phyloP scores from a whole-genome alignment of 139 green algal genomes.

The Coccomyxa sp. region DNA sequence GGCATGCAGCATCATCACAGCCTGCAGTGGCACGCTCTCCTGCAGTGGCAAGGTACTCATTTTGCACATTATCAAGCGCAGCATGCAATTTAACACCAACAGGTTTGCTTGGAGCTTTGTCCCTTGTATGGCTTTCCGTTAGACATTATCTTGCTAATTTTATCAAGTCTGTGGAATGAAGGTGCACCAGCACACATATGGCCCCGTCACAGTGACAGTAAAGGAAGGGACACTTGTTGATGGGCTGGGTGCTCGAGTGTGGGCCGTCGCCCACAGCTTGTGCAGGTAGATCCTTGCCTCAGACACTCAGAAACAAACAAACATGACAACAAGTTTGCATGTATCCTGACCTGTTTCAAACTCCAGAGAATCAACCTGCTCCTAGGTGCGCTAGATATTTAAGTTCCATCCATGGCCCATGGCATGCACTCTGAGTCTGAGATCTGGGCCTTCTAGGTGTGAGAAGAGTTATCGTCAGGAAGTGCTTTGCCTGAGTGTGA shows the following conservation, averaged over 20 bases:
- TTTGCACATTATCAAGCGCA: not conserved
- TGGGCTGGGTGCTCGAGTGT: constrained; percentile 72
- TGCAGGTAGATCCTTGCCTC: constrained; percentile 26
- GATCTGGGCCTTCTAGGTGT: not conserved
- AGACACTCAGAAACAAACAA: not conserved
- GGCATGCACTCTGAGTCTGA: not conserved
- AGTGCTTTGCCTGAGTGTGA: not conserved
- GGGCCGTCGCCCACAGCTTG: constrained; percentile 53
- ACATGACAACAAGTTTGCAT: not conserved
- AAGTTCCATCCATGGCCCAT: not conserved
- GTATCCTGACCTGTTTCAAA: not conserved
- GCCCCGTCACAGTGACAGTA: constrained; percentile 31
- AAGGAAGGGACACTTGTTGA: constrained; percentile 67
- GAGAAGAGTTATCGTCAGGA: not conserved
- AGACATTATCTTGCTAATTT: no score
- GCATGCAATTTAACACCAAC: not conserved
- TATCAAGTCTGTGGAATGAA: constrained; percentile 13
- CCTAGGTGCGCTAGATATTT: not conserved
- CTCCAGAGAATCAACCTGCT: not conserved
- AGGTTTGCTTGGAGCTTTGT: not conserved
- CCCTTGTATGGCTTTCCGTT: not conserved
- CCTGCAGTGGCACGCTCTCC: constrained; percentile 58
- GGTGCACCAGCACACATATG: constrained; percentile 44
- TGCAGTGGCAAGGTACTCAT: constrained; percentile 43
- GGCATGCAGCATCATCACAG: constrained; percentile 36